A percentile compares a stretch with the other conserved stretches of the same genome.
phyloP scores from a whole-genome alignment of 83 land plant species.

The Larix sibirica region DNA sequence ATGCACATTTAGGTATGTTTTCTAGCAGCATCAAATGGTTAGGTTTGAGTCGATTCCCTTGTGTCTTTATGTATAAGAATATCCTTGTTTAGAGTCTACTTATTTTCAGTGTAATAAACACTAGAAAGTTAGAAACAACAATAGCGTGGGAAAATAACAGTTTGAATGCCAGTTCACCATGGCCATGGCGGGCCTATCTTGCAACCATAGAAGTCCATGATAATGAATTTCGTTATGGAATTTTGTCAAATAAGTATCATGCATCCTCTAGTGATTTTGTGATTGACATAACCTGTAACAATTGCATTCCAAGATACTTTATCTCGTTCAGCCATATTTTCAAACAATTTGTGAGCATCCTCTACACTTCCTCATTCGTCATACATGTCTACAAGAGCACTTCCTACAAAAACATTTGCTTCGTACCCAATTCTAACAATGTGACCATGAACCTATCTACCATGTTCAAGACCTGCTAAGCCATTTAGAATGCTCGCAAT shows the following conservation, averaged over 20 bases:
- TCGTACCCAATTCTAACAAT: conserved; percentile 24
- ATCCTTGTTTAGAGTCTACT: not conserved
- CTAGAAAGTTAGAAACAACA: conserved; percentile 7
- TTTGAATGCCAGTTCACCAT: conserved; percentile 14
- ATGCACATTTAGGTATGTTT: no score
- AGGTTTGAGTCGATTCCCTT: no score
- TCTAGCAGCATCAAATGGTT: no score
- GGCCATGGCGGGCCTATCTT: conserved; percentile 10
- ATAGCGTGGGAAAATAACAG: conserved; percentile 4
- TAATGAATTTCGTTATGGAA: conserved; percentile 12
- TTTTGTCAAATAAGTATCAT: conserved; percentile 9
- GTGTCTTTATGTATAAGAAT: no score
- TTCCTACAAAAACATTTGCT: conserved; percentile 31
- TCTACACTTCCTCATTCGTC: conserved; percentile 34
- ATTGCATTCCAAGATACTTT: conserved; percentile 36
- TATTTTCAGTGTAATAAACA: not conserved
- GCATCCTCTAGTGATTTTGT: conserved; percentile 17
- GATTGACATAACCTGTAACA: conserved; percentile 17
- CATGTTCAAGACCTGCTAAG: conserved; percentile 25
- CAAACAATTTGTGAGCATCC: conserved; percentile 37
- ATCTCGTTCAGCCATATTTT: conserved; percentile 32
- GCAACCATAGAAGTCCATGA: conserved; percentile 18
- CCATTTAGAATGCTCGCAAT: conserved; percentile 51
- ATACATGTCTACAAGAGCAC: conserved; percentile 49
- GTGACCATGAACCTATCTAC: conserved; percentile 50